These are phyloP conservation scores for Middelhovenomyces tepae DNA, from an alignment of 805 yeast species.

Conservation along the genomic window DNA sequence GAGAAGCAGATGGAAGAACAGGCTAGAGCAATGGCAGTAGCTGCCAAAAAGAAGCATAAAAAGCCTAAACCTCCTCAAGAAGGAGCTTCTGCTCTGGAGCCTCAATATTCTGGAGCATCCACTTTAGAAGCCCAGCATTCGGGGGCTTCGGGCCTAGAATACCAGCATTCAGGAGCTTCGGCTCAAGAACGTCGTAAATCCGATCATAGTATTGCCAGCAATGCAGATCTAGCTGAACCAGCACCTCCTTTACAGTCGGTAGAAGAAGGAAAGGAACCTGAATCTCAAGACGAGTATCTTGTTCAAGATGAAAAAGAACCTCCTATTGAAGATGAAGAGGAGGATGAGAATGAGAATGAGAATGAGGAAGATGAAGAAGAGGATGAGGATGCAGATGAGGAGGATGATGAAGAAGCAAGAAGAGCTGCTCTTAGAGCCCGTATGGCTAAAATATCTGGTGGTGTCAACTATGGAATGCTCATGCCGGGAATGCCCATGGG, in stretches of 20 bases:
- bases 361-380: slow-evolving; percentile 26
- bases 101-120: too few relatives aligned
- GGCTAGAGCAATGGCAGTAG: slow-evolving; percentile 51
- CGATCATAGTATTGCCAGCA: too few relatives aligned
- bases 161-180: slow-evolving; percentile 22
- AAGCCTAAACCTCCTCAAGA: slow-evolving; percentile 9
- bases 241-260: too few relatives aligned
- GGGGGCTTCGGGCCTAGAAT: slow-evolving; percentile 8
- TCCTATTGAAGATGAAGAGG: slow-evolving; percentile 7
- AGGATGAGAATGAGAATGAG: slow-evolving; percentile 14
- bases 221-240: too few relatives aligned
- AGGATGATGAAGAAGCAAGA: slow-evolving; percentile 44
- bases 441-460: slow-evolving; percentile 93
- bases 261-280: too few relatives aligned
- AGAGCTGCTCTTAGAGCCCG: slow-evolving; percentile 76
- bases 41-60: slow-evolving; percentile 38
- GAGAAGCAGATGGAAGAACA: slow-evolving; percentile 74
- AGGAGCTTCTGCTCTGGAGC: too few relatives aligned
- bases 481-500: slow-evolving; percentile 2
- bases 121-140: too few relatives aligned
- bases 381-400: slow-evolving; percentile 27
- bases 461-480: too few relatives aligned
- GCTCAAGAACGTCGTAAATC: too few relatives aligned
- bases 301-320: too few relatives aligned
- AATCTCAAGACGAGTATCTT: too few relatives aligned